These are phyloP conservation scores for Ustilago trichophora DNA, from an alignment of 1,284 basidiomycete species.

Conservation along the genomic window DNA sequence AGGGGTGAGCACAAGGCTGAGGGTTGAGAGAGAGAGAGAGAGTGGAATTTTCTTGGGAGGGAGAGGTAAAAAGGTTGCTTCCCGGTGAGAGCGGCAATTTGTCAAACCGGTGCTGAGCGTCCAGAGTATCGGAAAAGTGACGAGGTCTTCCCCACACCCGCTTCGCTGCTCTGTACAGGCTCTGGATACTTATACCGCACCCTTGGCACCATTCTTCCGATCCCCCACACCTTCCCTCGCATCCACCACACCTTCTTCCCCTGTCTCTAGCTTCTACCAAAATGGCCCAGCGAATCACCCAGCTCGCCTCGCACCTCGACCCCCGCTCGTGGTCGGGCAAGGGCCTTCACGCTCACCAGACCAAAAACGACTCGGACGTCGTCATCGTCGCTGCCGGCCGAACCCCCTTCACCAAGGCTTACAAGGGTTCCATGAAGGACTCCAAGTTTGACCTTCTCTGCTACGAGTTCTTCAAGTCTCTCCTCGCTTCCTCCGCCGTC, in stretches of 20 bases:
- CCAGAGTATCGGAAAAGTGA: neutral
- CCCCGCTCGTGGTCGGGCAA: constrained; percentile 59
- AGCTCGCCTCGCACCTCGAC: constrained; percentile 60
- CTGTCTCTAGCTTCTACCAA: neutral
- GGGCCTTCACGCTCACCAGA: constrained; percentile 48
- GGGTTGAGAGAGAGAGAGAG: too few relatives aligned
- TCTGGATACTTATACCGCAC: constrained; percentile 6
- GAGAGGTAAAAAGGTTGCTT: too few relatives aligned
- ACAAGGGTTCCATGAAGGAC: constrained; percentile 82
- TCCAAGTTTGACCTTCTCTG: constrained; percentile 66
- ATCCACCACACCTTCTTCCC: neutral
- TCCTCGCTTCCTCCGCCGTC: constrained; percentile 73
- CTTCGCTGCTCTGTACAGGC: neutral
- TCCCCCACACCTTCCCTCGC: too few relatives aligned
- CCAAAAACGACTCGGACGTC: constrained; percentile 60
- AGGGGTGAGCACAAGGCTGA: neutral
- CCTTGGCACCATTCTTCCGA: constrained; percentile 13
- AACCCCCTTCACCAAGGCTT: constrained; percentile 79
- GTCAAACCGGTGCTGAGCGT: constrained; percentile 9
- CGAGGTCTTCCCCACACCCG: constrained; percentile 21
- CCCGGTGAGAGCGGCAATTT: constrained; percentile 23
- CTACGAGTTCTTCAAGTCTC: constrained; percentile 69
- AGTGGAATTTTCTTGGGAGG: too few relatives aligned
- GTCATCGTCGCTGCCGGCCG: constrained; percentile 86
- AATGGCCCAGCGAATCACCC: constrained; percentile 52